Percentiles rank a stretch among this genome's conserved stretches.
Conservation (phyloP, 1,284 basidiomycete genomes). For the Cryptococcus sp. region DNA sequence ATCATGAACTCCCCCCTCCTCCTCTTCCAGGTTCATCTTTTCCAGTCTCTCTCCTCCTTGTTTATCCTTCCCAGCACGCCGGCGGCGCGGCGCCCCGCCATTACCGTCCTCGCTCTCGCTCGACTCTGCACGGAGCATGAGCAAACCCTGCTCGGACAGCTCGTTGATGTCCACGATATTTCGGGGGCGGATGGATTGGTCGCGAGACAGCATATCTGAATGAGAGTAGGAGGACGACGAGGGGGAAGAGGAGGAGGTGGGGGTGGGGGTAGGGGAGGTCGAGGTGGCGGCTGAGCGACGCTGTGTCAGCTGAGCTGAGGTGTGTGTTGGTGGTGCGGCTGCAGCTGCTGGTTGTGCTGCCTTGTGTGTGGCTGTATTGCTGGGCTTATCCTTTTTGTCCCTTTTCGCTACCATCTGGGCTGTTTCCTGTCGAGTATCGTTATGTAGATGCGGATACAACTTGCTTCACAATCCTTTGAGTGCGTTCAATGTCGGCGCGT, state of each 20-base stretch:
- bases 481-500: no score
- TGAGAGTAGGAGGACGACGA: background rate
- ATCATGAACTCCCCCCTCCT: conserved; percentile 12
- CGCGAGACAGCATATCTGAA: conserved; percentile 20
- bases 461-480: background rate
- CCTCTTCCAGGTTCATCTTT: conserved; percentile 26
- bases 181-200: conserved; percentile 26
- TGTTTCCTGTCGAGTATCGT: no score
- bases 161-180: conserved; percentile 41
- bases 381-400: no score
- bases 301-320: conserved; percentile 1
- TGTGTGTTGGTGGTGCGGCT: background rate
- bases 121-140: conserved; percentile 8
- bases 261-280: background rate
- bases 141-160: conserved; percentile 44
- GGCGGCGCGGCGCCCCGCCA: conserved; percentile 1
- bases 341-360: no score
- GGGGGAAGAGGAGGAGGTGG: background rate
- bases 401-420: no score
- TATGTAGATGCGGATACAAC: no score
- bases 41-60: conserved; percentile 18
- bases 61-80: conserved; percentile 23
- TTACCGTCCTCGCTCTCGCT: conserved; percentile 3
- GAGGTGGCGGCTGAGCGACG: conserved; percentile 2
- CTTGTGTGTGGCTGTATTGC: no score